A percentile compares a stretch with the other conserved stretches of the same genome.
Conservation (phyloP, 495 filamentous ascomycete genomes). For the Aspergillus bridgeri region DNA sequence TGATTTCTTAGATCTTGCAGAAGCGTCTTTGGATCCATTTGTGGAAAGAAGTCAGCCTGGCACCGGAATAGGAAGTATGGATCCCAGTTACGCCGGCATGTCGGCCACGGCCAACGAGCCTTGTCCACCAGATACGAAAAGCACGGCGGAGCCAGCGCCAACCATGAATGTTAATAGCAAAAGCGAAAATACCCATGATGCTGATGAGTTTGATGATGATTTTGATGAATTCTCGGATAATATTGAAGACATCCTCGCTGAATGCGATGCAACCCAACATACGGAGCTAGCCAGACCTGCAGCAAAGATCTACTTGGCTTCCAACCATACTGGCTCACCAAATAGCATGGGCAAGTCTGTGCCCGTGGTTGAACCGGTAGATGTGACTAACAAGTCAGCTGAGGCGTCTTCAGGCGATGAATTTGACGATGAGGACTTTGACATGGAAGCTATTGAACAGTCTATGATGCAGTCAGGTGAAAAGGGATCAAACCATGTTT, state of each 20-base stretch:
- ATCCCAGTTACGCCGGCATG: not conserved
- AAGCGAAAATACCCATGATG: conserved; percentile 31
- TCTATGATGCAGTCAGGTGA: conserved; percentile 36
- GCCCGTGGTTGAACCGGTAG: not conserved
- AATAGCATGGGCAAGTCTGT: not conserved
- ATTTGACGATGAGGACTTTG: conserved; percentile 44
- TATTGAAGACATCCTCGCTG: conserved; percentile 39
- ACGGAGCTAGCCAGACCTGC: conserved; percentile 35
- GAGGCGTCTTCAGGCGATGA: conserved; percentile 35
- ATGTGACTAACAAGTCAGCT: conserved; percentile 9
- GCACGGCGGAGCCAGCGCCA: not conserved
- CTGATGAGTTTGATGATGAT: conserved; percentile 65
- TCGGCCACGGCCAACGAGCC: not conserved
- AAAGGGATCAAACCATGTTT: conserved; percentile 34
- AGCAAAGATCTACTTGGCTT: conserved; percentile 4
- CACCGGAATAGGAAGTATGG: not conserved
- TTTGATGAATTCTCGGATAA: conserved; percentile 56
- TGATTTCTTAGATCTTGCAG: conserved; percentile 48
- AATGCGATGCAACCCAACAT: conserved; percentile 44
- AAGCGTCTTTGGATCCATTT: conserved; percentile 37
- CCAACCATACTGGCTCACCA: conserved; percentile 6
- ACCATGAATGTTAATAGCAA: conserved; percentile 51
- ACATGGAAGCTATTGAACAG: conserved; percentile 43
- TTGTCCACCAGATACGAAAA: not conserved
- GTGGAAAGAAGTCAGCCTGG: conserved; percentile 13